phyloP scores from a whole-genome alignment of 768 basidiomycete species.

The Serendipita sp. region DNA sequence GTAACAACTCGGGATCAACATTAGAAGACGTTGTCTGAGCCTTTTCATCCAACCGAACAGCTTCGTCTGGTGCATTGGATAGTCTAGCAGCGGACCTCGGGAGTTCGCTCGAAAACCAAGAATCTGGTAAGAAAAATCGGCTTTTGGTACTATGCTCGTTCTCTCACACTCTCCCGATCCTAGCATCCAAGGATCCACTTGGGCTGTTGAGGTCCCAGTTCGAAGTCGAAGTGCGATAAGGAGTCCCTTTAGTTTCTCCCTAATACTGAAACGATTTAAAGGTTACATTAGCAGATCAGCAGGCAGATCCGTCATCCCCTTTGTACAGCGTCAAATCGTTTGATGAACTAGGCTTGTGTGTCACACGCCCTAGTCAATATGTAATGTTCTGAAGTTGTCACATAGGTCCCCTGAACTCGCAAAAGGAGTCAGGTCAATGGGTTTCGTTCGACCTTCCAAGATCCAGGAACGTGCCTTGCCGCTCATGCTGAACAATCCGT shows the following conservation, averaged over 20 bases:
- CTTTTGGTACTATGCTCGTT: no score
- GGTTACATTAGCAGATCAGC: conserved; percentile 96
- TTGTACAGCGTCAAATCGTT: conserved; percentile 87
- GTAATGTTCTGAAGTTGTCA: neutral
- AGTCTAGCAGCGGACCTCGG: neutral
- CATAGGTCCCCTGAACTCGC: conserved; percentile 68
- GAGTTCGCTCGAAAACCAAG: neutral
- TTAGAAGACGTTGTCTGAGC: no score
- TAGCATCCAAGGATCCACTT: neutral
- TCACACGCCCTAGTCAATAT: conserved; percentile 11
- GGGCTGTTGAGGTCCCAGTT: neutral
- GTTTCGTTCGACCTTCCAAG: conserved; percentile 95
- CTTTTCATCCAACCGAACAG: neutral
- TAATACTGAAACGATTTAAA: conserved; percentile 18
- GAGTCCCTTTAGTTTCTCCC: neutral
- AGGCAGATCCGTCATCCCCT: conserved; percentile 91
- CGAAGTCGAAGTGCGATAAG: neutral
- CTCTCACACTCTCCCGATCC: no score
- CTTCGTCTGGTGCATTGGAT: neutral
- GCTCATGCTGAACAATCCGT: conserved; percentile 82
- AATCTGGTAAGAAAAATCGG: no score
- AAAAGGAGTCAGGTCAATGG: conserved; percentile 88
- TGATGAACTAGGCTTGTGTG: conserved; percentile 88
- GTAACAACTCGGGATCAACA: no score
- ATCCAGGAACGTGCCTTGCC: conserved; percentile 96